Percentiles rank a stretch among this genome's conserved stretches.
phyloP scores from a whole-genome alignment of 768 basidiomycete species.

The Trametes elegans region DNA sequence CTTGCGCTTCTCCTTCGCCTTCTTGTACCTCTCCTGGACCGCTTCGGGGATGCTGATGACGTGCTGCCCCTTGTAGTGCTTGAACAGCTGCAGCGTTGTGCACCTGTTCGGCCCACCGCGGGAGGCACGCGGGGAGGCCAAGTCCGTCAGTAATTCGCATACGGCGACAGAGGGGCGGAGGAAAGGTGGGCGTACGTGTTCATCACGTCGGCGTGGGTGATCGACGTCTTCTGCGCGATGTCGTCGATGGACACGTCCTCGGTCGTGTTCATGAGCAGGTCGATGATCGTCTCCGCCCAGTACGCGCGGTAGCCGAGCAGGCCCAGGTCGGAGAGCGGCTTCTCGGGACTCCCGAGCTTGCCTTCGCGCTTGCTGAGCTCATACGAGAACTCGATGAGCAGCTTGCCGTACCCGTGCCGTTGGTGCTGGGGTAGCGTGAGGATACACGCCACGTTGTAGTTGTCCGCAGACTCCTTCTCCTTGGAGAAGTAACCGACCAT shows the following conservation, averaged over 20 bases:
- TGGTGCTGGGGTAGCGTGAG: constrained; percentile 98
- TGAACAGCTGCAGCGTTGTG: constrained; percentile 91
- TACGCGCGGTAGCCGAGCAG: constrained; percentile 91
- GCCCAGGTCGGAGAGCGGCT: constrained; percentile 93
- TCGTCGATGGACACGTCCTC: constrained; percentile 92
- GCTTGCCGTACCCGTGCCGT: constrained; percentile 91
- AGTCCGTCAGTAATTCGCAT: constrained; percentile 20
- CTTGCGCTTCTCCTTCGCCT: constrained; percentile 73
- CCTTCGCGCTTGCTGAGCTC: constrained; percentile 95
- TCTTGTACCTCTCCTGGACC: constrained; percentile 88
- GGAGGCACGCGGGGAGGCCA: background rate
- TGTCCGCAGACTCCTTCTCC: constrained; percentile 97
- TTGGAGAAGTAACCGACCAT: constrained; percentile 98
- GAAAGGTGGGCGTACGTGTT: constrained; percentile 78
- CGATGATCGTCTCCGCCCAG: constrained; percentile 96
- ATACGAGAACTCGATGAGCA: constrained; percentile 97
- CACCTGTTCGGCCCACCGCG: constrained; percentile 60
- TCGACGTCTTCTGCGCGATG: constrained; percentile 92
- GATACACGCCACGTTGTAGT: constrained; percentile 99
- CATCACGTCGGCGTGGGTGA: constrained; percentile 95
- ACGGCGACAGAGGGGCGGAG: background rate
- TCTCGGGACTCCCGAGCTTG: constrained; percentile 96
- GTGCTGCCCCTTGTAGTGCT: constrained; percentile 93
- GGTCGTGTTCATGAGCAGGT: constrained; percentile 68
- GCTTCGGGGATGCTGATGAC: constrained; percentile 90